Percentiles rank a stretch among this genome's conserved stretches.
These are phyloP conservation scores for Pyrenophora teres DNA, from an alignment of 2,329 filamentous ascomycete species.

Conservation along the genomic window DNA sequence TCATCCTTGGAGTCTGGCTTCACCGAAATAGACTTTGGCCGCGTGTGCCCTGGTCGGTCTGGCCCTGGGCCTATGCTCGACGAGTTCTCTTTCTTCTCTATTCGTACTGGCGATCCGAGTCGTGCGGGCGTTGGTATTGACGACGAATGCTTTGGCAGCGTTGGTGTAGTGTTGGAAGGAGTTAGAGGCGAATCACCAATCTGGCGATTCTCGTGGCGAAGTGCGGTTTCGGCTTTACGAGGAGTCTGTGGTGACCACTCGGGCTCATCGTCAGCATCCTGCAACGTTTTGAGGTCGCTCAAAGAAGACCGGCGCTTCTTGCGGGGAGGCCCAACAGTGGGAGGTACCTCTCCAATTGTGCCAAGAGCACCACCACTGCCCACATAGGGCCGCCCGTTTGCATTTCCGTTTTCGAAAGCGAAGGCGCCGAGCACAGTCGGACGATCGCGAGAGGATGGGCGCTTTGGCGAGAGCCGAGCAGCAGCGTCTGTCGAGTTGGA, in stretches of 20 bases:
- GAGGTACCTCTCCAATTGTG: constrained; percentile 58
- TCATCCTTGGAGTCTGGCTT: constrained; percentile 38
- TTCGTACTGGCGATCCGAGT: constrained; percentile 52
- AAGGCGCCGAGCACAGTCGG: constrained; percentile 56
- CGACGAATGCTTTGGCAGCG: constrained; percentile 46
- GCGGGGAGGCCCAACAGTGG: constrained; percentile 42
- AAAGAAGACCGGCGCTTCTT: constrained; percentile 91
- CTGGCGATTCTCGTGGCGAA: constrained; percentile 28
- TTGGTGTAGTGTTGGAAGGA: constrained; percentile 28
- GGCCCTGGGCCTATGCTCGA: constrained; percentile 37
- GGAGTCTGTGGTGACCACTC: constrained; percentile 48
- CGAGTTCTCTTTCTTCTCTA: constrained; percentile 47
- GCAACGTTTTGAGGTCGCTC: constrained; percentile 77
- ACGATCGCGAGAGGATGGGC: constrained; percentile 62
- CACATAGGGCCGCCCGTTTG: constrained; percentile 34
- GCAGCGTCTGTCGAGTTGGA: constrained; percentile 80
- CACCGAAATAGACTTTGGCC: constrained; percentile 29
- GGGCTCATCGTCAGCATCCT: constrained; percentile 58
- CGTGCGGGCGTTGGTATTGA: constrained; percentile 48
- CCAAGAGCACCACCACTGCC: constrained; percentile 43
- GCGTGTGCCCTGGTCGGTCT: constrained; percentile 29
- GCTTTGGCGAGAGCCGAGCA: constrained; percentile 56
- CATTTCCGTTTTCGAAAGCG: constrained; percentile 51
- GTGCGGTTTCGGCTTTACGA: constrained; percentile 32
- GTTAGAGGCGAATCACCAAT: constrained; percentile 39